These are phyloP conservation scores for Albizia julibrissin DNA, from an alignment of 306 rosid species.

Conservation along the genomic window DNA sequence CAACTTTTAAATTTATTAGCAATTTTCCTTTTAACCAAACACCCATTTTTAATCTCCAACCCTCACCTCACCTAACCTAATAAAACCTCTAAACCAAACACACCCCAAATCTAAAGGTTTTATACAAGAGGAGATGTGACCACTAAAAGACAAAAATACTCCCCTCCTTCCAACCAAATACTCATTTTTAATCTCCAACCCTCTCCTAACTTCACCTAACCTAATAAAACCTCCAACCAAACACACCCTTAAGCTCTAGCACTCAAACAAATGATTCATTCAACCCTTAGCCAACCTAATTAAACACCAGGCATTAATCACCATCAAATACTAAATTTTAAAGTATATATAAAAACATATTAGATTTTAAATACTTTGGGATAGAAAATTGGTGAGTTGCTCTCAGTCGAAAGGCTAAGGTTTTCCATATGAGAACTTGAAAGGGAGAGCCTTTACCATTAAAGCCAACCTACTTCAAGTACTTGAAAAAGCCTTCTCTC, in stretches of 20 bases:
- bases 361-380: not conserved
- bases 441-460: constrained; percentile 22
- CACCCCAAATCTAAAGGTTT: too few species aligned
- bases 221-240: too few species aligned
- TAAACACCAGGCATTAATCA: not conserved
- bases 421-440: constrained; percentile 53
- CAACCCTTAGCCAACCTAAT: not conserved
- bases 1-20: too few species aligned
- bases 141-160: too few species aligned
- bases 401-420: constrained; percentile 52
- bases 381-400: constrained; percentile 22
- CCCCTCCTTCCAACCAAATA: too few species aligned
- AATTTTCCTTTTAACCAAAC: too few species aligned
- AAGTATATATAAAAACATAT: not conserved
- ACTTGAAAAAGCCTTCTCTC: constrained; percentile 31
- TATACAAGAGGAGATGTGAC: too few species aligned
- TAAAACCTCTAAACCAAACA: too few species aligned
- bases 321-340: not conserved
- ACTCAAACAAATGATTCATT: not conserved
- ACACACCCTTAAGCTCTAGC: not conserved
- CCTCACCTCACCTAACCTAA: too few species aligned
- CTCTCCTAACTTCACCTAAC: too few species aligned
- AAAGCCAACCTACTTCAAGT: constrained; percentile 31
- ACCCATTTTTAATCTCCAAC: too few species aligned
- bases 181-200: too few species aligned